Percentiles rank a stretch among this genome's conserved stretches.
Evolutionary conservation across 228 moss, liverwort and hornwort species (phyloP).

Genomic region (Sphagnum fallax): DNA sequence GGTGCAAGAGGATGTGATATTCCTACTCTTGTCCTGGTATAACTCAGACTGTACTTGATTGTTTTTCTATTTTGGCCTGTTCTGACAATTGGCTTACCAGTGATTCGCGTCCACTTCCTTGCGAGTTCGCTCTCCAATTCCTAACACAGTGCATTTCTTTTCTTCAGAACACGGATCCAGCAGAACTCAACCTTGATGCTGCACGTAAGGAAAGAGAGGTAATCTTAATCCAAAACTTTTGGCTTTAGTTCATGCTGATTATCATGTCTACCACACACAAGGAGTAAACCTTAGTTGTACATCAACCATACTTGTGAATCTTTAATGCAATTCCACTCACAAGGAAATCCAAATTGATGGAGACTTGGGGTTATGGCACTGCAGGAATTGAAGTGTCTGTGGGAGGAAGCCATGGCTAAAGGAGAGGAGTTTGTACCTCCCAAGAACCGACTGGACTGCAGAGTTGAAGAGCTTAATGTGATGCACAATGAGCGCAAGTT

Average conservation of each 20-base stretch:
- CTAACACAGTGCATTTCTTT: too few relatives aligned
- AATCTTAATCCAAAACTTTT: neutral
- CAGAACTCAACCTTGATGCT: conserved; percentile 54
- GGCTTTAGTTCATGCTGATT: too few relatives aligned
- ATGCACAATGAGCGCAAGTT: conserved; percentile 62
- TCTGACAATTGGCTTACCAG: too few relatives aligned
- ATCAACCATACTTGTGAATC: too few relatives aligned
- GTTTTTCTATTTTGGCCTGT: too few relatives aligned
- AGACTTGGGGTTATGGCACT: neutral
- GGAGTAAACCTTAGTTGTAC: too few relatives aligned
- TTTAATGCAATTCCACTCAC: too few relatives aligned
- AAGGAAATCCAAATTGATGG: neutral
- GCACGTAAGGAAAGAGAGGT: conserved; percentile 93
- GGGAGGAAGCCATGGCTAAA: conserved; percentile 30
- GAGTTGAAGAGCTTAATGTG: conserved; percentile 59
- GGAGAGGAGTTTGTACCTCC: conserved; percentile 65
- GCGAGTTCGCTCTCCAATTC: too few relatives aligned
- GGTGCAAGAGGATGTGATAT: conserved; percentile 39
- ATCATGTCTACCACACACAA: too few relatives aligned
- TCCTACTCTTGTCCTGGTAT: conserved; percentile 86
- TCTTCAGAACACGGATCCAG: conserved; percentile 68
- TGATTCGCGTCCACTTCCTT: too few relatives aligned
- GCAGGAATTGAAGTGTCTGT: conserved; percentile 26
- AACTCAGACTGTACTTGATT: neutral
- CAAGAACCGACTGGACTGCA: conserved; percentile 44